Base-by-base conservation (phyloP, 2,329 filamentous ascomycete species). In the Calonectria honghensis region DNA sequence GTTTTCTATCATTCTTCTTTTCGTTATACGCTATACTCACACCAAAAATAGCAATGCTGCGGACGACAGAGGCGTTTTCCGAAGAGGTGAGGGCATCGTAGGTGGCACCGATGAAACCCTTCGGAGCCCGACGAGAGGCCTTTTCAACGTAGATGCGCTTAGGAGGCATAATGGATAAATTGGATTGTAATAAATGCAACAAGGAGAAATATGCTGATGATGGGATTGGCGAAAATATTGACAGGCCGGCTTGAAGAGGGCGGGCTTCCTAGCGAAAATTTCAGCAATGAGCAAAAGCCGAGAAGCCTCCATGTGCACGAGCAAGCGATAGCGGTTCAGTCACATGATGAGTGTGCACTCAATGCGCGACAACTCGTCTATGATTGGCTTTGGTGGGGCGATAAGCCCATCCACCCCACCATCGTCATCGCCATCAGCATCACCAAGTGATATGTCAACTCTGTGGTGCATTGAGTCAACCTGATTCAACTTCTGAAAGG, bases 51-150 rank as follows among this genome's bases (percentile, higher is more conserved):
- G 91, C 88, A 78, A 94, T 86, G 82, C 93, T 94, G 80, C 91
- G 90, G 74, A 94, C 93, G 72, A 94, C 90, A 72, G 92, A 90
- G 64, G 91, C 89, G 85, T 95, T 94, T 82, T 95, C 93, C 41
- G 93, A 85, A 35, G 90, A 90, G 70, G 92, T 94, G 81, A 94
- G 81, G 78, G 91, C 87, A 75, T 90, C 88, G 85, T 94, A 94
- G 78, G 90, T 88, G 72, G 87, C 88, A 79, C 87, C 87, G 77
- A 94, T 79, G 84, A 91, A 88, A 76, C 92, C 90, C 76, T 86
- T 85, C 74, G 86, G 84, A 64, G 87, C 83, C 76, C 85, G 84
- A 75, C 83, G 79, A 63, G 84, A 83, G 64, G 86, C 85, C 79
- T 86, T 86, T 79, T 91, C 88, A 79, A 91, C 87, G 74, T 87